Evolutionary conservation across 2,329 filamentous ascomycete genomes (phyloP), one percentile per base, ranked within the genome.

Genomic region (Sporothrix humicola): DNA sequence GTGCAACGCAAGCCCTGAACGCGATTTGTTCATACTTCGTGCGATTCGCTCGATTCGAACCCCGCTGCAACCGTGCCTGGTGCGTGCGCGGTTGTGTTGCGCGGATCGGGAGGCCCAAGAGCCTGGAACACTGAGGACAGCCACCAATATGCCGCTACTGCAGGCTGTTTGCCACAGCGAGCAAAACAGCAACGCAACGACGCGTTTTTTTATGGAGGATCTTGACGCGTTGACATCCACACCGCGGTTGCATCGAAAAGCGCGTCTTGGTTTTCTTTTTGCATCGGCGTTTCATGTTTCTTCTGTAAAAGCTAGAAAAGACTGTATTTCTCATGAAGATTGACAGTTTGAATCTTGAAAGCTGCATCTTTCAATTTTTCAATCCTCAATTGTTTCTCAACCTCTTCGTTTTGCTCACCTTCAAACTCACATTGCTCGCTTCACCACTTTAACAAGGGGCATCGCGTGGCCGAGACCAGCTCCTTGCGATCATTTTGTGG

Each of bases 161-260:
- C 69, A 71, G 69, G 69, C 31, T 71, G 69, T 71, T 59, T 48
- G 54, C 69, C 69, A 71, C 54, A 26, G 31, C 54, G 66, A 69
- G 54, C 20, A 20, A 44, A 23, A n/a, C 31, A 37, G 31, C 31
- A 37, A 37, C 31, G 31, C 31, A 42, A 12, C 13, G 69, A 71
- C 69, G 69, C 69, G 69, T 61, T 71, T 69, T 23, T 37, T 37
- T 31, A 6, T 31, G 44, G 69, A 7, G 37, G 54, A 31, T 31
- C 42, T 37, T 3, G 69, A 71, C 69, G 69, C 69, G 69, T 71
- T 17, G 20, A 23, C 23, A 31, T 46, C 20, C 44, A 31, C n/a
- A 66, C 63, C 42, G 54, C 50, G 42, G 50, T 23, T 50, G 56
- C 44, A 52, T 50, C 56, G 31, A 2, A 15, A 50, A 71, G 56